phyloP scores from a whole-genome alignment of 106 monocot genomes.

The Dactylorhiza incarnata region DNA sequence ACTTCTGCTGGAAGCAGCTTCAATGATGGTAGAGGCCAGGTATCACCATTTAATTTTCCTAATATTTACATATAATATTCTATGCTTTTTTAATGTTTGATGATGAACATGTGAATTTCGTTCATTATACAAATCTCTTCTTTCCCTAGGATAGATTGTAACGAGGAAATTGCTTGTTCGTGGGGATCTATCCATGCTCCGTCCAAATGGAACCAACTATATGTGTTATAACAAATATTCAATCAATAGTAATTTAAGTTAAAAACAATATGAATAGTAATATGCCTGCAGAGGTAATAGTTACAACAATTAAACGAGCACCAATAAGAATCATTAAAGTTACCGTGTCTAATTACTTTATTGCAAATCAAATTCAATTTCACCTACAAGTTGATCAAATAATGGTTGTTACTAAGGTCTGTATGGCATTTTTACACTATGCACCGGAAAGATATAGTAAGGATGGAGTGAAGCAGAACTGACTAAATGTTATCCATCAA shows the following conservation, averaged over 20 bases:
- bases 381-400: too few species aligned
- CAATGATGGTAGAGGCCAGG: conserved; percentile 99
- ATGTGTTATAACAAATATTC: background rate
- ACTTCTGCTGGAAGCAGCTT: conserved; percentile 92
- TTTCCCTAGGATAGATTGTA: background rate
- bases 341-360: too few species aligned
- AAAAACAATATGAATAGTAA: background rate
- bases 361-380: too few species aligned
- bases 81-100: background rate
- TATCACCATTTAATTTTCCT: conserved; percentile 15
- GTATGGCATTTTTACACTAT: too few species aligned
- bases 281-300: background rate
- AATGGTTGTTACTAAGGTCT: too few species aligned
- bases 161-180: background rate
- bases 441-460: too few species aligned
- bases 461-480: too few species aligned
- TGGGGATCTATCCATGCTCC: background rate
- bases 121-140: background rate
- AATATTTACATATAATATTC: background rate
- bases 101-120: background rate
- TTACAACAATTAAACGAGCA: background rate
- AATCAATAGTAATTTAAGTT: conserved; percentile 4
- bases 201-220: background rate
- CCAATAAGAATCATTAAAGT: background rate
- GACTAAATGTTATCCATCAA: too few species aligned